Base-by-base conservation (phyloP, 768 basidiomycete genomes). In the Cytidiella melzeri region DNA sequence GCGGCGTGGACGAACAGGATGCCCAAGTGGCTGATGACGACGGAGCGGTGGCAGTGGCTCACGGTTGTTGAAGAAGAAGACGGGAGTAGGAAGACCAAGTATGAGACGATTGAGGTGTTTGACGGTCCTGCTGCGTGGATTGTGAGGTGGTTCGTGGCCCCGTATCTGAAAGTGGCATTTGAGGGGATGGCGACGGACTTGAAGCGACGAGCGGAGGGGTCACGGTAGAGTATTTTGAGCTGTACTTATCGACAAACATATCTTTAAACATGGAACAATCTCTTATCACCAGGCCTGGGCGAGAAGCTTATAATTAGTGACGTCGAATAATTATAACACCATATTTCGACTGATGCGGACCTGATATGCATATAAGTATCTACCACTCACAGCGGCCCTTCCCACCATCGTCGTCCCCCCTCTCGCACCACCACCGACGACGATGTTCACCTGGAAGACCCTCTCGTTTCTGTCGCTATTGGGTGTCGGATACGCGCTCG, bases 41-140 rank as follows among this genome's bases (percentile, higher is more conserved):
- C 76, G 2, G 76, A 79, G 51, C 72, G 86, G 13, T 87, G 83
- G 84, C 85, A 88, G 63, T 69, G 68, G 49, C 61, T 88, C 45
- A 62, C 61, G 24, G 66, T 61, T 38, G 75, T 67, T 13, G 67
- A 73, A 7, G 66, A 63, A 27, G 40, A 41, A 23, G 25, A 68
- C 73, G 23, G 78, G 6, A 25, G 15, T 7, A 7, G 74, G 30
- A 74, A 76, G 56, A 84, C 83, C 24, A 73, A 70, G 42, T 88
- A 88, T 53, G 83, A 87, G 63, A 78, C 75, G 4, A 63, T 73
- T 7, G 82, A 83, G 58, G 79, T 78, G 24, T 87, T 85, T 45
- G 63, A 64, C 15, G 83, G 83, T 0, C 15, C 74, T 1, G 47
- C 77, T 10, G 83, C 82, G 30, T 80, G 83, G 55, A 1, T 79